phyloP scores from a whole-genome alignment of 148 eudicot species.

The Nepenthes gracilis region DNA sequence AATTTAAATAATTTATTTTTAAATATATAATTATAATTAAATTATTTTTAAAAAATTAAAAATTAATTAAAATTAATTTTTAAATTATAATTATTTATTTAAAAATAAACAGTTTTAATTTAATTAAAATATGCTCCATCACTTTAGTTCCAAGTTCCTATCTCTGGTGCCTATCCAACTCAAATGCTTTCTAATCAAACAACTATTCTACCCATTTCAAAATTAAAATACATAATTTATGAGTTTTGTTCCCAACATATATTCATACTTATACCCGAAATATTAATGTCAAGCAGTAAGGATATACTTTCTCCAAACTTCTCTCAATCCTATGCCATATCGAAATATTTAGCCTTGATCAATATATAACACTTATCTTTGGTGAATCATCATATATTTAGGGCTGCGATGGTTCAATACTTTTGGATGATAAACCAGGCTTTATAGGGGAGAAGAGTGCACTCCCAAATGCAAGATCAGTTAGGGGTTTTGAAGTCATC shows the following conservation, averaged over 20 bases:
- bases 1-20: no score
- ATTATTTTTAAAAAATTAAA: no score
- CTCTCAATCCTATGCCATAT: no score
- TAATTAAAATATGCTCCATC: no score
- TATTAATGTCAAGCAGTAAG: background rate
- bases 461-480: conserved; percentile 29
- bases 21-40: no score
- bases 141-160: no score
- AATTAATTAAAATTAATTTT: no score
- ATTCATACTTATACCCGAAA: background rate
- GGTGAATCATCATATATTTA: background rate
- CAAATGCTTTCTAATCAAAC: no score
- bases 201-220: conserved; percentile 16
- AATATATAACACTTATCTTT: background rate
- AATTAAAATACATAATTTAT: conserved; percentile 29
- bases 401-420: conserved; percentile 40
- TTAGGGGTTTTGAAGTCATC: conserved; percentile 52
- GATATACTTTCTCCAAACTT: background rate
- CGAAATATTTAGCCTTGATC: no score
- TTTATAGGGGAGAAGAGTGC: conserved; percentile 46
- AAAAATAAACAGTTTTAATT: no score
- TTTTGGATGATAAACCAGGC: conserved; percentile 29
- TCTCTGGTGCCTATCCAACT: no score
- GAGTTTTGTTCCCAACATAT: conserved; percentile 1
- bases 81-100: no score